phyloP scores from a whole-genome alignment of 2,329 filamentous ascomycete species.

The Claviceps arundinis region DNA sequence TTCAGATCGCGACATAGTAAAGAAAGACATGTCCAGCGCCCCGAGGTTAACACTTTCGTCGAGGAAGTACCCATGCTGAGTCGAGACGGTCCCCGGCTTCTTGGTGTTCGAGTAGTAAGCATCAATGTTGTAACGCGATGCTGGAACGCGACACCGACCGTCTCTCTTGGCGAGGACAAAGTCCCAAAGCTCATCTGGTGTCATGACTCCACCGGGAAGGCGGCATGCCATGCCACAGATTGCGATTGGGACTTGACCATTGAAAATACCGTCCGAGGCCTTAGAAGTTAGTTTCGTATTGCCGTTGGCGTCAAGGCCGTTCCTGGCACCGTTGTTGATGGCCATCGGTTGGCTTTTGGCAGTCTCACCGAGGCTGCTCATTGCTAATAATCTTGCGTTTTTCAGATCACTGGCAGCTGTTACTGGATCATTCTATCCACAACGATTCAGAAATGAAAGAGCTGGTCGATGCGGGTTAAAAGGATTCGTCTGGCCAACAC shows the following conservation, averaged over 20 bases:
- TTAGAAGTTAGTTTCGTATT: background rate
- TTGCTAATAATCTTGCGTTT: too few species aligned
- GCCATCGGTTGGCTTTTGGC: too few species aligned
- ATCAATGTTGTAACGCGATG: background rate
- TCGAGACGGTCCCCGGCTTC: constrained; percentile 1
- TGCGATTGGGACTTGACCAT: background rate
- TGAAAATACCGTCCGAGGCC: background rate
- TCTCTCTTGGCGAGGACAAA: constrained; percentile 6
- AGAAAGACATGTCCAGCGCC: constrained; percentile 19
- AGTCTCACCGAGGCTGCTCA: too few species aligned
- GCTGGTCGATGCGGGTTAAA: too few species aligned
- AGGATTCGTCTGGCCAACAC: too few species aligned
- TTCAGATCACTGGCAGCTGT: too few species aligned
- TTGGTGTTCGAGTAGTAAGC: background rate
- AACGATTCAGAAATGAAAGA: too few species aligned
- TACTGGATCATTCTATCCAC: too few species aligned
- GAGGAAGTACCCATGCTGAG: constrained; percentile 16
- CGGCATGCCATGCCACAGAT: constrained; percentile 8
- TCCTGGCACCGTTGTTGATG: too few species aligned
- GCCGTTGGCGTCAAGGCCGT: too few species aligned
- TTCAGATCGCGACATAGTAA: constrained; percentile 16
- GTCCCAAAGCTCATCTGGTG: constrained; percentile 5
- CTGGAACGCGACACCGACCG: background rate
- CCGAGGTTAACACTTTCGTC: constrained; percentile 10
- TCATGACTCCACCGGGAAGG: constrained; percentile 5